Percentiles rank a stretch among this genome's conserved stretches.
Conservation (phyloP, 1,139 yeast species). For the Geotrichum citri-aurantii region DNA sequence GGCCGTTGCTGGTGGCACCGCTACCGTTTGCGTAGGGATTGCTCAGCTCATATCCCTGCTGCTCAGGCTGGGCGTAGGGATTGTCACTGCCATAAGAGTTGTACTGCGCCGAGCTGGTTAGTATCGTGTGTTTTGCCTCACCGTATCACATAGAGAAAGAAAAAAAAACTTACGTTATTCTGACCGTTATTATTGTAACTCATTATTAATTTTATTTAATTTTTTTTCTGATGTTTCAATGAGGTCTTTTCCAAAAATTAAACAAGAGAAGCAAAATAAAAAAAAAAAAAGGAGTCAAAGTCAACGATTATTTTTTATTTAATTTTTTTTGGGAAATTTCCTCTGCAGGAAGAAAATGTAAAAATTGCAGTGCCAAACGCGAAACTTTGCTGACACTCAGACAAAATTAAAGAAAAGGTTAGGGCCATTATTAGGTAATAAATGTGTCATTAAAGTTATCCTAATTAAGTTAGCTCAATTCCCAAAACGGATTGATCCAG, state of each 20-base stretch:
- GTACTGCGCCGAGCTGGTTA: background rate
- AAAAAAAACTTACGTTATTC: background rate
- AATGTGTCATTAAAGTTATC: background rate
- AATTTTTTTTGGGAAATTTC: background rate
- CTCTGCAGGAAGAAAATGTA: background rate
- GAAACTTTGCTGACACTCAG: background rate
- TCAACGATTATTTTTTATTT: background rate
- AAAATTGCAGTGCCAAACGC: background rate
- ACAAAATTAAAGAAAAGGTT: background rate
- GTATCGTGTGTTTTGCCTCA: background rate
- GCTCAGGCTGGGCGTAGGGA: conserved; percentile 12
- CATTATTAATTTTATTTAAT: too few species aligned
- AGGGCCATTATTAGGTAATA: background rate
- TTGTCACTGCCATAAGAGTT: conserved; percentile 8
- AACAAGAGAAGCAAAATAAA: background rate
- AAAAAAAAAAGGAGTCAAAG: background rate
- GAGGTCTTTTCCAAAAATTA: background rate
- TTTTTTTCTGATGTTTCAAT: background rate
- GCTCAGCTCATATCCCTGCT: conserved; percentile 12
- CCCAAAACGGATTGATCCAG: background rate
- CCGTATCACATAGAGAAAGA: background rate
- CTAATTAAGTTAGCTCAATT: background rate
- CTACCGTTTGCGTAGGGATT: conserved; percentile 7
- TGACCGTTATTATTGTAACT: conserved; percentile 1
- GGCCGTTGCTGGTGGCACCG: conserved; percentile 19